Evolutionary conservation across 192 early-diverging fungal species (phyloP), one percentile per base, ranked within the genome.

Genomic region (Backusella tarrabulga): DNA sequence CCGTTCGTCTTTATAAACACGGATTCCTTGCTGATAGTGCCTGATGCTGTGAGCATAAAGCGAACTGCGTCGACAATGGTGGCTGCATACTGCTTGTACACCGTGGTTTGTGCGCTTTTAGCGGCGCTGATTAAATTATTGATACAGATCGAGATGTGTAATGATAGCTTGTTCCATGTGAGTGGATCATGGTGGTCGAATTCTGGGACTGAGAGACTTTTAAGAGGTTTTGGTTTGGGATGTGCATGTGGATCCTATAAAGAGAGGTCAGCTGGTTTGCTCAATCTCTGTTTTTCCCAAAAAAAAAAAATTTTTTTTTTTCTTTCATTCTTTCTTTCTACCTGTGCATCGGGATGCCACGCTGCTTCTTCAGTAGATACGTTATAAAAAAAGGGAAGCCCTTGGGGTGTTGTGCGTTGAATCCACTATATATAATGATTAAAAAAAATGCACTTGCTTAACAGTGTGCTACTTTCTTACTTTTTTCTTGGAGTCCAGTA

Each of bases 41-140:
- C 92, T 7, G 93, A 95, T 19, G 93, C 89, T 41, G 91, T 91
- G 34, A 99, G 86, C 92, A 99, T 93, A 14, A 92, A 88, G n/a
- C 96, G 90, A 67, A 99, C 92, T 34, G 93, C 88, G 32, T 92
- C 88, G 12, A 97, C 91, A 6, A 97, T 85, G 63, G 83, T 75
- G 36, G 86, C 80, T 34, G 93, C 83, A 76, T 89, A 87, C 1
- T 74, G 54, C 19, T 92, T 72, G 78, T 88, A 95, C 32, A 86
- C 78, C 52, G 82, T 80, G 74, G 88, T 91, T 77, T 85, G 81
- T 41, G 73, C 77, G 4, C 85, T 80, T 75, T 87, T 88, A 46
- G 83, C 85, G 1, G 87, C 81, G 1, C 79, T 79, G 23, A 87
- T 88, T 50, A 93, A 80, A 35, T 85, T 83, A 70, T 92, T 84